phyloP scores from a whole-genome alignment of 192 early-diverging fungal genomes.

The Backusella psychrophila region DNA sequence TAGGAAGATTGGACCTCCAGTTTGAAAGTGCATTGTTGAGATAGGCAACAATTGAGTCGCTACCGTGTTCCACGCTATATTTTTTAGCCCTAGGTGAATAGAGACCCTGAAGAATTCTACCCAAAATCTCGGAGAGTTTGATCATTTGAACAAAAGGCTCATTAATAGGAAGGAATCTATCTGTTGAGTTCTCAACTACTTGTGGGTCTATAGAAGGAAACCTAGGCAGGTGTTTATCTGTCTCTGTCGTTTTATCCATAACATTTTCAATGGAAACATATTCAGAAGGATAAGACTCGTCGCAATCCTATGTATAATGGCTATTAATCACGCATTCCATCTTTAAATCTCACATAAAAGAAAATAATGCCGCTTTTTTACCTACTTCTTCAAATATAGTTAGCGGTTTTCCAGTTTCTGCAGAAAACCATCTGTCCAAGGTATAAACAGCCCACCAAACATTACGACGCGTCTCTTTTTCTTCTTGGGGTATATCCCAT shows the following conservation, averaged over 20 bases:
- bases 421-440: constrained; percentile 19
- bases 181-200: neutral
- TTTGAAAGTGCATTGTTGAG: constrained; percentile 19
- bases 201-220: constrained; percentile 3
- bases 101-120: constrained; percentile 21
- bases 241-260: constrained; percentile 19
- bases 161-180: constrained; percentile 9
- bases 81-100: constrained; percentile 28
- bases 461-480: constrained; percentile 4
- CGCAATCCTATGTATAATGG: constrained; percentile 20
- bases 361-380: neutral
- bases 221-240: neutral
- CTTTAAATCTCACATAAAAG: neutral
- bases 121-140: constrained; percentile 31
- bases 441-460: constrained; percentile 16
- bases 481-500: neutral
- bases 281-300: constrained; percentile 23
- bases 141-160: constrained; percentile 24
- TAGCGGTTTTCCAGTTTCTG: constrained; percentile 11
- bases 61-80: constrained; percentile 17
- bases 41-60: constrained; percentile 17
- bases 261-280: constrained; percentile 18
- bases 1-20: constrained; percentile 20
- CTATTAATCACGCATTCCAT: neutral
- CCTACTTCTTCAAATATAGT: constrained; percentile 16